Conservation (phyloP, 768 basidiomycete species). For the Austroboletus eburneus region DNA sequence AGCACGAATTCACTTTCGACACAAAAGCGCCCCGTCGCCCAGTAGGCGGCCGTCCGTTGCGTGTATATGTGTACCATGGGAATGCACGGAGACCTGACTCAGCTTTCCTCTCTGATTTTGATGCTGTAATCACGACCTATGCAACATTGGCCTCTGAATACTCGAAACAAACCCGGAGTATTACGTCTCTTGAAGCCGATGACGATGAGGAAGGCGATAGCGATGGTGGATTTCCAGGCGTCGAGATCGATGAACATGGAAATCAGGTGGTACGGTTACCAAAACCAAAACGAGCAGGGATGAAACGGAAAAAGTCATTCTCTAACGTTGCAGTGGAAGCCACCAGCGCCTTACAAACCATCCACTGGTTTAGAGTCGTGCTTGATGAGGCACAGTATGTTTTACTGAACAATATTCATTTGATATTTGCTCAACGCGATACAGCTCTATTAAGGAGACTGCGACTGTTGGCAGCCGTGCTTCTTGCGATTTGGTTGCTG, state of each 20-base stretch:
- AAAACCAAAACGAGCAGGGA: constrained; percentile 64
- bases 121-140: constrained; percentile 96
- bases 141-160: constrained; percentile 93
- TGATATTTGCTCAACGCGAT: not conserved
- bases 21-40: constrained; percentile 32
- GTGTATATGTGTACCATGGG: constrained; percentile 95
- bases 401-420: not conserved
- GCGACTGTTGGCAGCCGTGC: constrained; percentile 92
- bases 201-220: constrained; percentile 65
- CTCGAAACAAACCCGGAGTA: constrained; percentile 78
- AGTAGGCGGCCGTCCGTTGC: constrained; percentile 52
- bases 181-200: constrained; percentile 54
- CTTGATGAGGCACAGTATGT: constrained; percentile 94
- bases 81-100: constrained; percentile 83
- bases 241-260: constrained; percentile 67
- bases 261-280: constrained; percentile 54
- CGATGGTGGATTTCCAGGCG: constrained; percentile 56
- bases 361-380: constrained; percentile 95
- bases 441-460: constrained; percentile 94
- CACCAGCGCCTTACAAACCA: constrained; percentile 83
- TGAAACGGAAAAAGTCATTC: constrained; percentile 59
- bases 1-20: constrained; percentile 24
- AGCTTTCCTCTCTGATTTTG: constrained; percentile 86
- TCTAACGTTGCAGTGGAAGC: constrained; percentile 41
- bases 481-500: constrained; percentile 90